These are phyloP conservation scores for Fusarium sp. DNA, from an alignment of 2,329 filamentous ascomycete genomes.

Conservation along the genomic window DNA sequence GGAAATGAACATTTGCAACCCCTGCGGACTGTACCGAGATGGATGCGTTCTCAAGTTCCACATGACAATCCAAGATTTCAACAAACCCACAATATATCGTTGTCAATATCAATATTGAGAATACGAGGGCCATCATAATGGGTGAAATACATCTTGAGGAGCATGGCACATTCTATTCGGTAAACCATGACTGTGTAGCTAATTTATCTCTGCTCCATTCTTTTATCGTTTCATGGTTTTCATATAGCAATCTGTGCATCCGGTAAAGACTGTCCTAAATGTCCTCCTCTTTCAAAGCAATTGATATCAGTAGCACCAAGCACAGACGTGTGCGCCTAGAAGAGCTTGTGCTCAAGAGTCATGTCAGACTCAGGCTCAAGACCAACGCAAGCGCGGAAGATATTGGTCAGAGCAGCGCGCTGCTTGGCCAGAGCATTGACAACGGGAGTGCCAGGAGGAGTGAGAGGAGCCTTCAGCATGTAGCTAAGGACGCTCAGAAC, in stretches of 20 bases:
- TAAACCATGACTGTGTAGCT: constrained; percentile 33
- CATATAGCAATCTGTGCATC: constrained; percentile 1
- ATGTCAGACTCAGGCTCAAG: constrained; percentile 98
- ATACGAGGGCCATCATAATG: background rate
- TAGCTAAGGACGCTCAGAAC: constrained; percentile 98
- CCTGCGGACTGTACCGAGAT: too few species aligned
- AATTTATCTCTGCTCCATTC: constrained; percentile 31
- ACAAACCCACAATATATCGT: background rate
- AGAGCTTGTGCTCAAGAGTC: constrained; percentile 98
- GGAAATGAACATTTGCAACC: too few species aligned
- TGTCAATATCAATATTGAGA: background rate
- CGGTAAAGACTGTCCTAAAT: constrained; percentile 31
- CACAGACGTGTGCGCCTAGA: constrained; percentile 59
- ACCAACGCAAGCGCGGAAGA: constrained; percentile 97
- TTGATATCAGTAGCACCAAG: background rate
- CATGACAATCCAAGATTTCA: background rate
- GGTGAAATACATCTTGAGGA: constrained; percentile 12
- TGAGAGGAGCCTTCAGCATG: constrained; percentile 97
- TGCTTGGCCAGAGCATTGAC: constrained; percentile 97
- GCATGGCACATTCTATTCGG: constrained; percentile 40
- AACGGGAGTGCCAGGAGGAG: constrained; percentile 92
- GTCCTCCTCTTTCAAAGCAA: constrained; percentile 5
- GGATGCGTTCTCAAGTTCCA: too few species aligned
- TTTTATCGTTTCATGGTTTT: constrained; percentile 7
- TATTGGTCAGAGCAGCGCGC: constrained; percentile 93